A percentile compares a stretch with the other conserved stretches of the same genome.
Evolutionary conservation across 306 rosid species (phyloP).

Genomic region (Lathyrus oleraceus): DNA sequence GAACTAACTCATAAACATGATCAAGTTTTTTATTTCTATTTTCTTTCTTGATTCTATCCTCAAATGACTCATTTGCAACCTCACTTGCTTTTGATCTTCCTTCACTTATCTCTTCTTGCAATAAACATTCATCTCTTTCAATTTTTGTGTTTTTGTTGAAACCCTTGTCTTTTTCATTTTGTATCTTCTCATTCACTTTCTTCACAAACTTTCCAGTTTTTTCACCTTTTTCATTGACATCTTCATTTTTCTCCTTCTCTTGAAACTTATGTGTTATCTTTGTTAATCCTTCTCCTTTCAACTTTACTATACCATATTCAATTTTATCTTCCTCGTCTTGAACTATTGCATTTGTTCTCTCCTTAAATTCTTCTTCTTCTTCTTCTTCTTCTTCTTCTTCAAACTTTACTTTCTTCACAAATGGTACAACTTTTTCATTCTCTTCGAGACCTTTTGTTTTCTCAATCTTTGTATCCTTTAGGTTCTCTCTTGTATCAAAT

Average conservation of each 20-base stretch:
- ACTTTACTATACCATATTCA: conserved; percentile 2
- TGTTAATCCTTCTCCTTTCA: conserved; percentile 17
- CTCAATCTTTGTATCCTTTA: neutral
- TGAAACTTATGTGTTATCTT: neutral
- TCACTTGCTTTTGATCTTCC: conserved; percentile 9
- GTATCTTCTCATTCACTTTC: conserved; percentile 20
- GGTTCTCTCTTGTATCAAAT: neutral
- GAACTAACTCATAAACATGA: no score
- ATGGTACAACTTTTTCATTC: no score
- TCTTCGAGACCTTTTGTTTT: neutral
- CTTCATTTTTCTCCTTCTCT: neutral
- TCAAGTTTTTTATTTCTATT: conserved; percentile 1
- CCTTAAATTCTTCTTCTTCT: conserved; percentile 8
- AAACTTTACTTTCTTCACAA: conserved; percentile 4
- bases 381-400: conserved; percentile 15
- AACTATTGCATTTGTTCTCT: neutral
- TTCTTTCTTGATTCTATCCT: conserved; percentile 19
- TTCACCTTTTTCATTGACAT: conserved; percentile 1
- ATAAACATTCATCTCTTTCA: neutral
- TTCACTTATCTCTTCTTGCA: neutral
- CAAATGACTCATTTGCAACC: conserved; percentile 10
- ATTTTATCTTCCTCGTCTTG: neutral
- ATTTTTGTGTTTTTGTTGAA: neutral
- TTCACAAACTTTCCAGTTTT: neutral
- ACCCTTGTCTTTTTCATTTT: conserved; percentile 9